Evolutionary conservation across 768 basidiomycete species (phyloP), one percentile per base, ranked within the genome.

Genomic region (Royoungia palumana): DNA sequence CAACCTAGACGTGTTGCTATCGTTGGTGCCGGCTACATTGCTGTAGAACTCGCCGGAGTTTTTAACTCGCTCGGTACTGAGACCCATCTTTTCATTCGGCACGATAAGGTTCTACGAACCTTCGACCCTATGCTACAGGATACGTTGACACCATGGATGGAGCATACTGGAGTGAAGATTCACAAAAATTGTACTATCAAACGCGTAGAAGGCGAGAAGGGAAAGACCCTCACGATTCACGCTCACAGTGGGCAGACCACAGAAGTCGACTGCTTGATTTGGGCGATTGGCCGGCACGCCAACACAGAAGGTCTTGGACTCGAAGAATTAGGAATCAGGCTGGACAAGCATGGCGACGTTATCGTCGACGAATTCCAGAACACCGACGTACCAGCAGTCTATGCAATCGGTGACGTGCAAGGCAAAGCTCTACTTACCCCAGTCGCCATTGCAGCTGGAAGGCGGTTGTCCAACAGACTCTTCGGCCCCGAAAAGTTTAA

Each of bases 11-110:
- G 93, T 49, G 94, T 96, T 25, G 94, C 86, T 4, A 86, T 98
- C 46, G 85, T 97, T 36, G 96, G 96, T 39, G 96, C 96, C 13
- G 96, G 96, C 2, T 99, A 99, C 68, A 98, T 99, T 58, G 94
- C 94, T 16, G 90, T 97, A 53, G 96, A 99, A 70, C 82, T 99
- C 39, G 92, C 95, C 5, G 96, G 96, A 17, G 82, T 99, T 46
- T 82, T 99, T 71, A 82, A 97, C 69, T 77, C 89, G 7, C 82
- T 96, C 47, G 93, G 94, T 19, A 79, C 85, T 30, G 92, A 98
- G 70, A 94, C 93, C 8, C 94, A 97, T 65, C 69, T 98, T 56
- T 67, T 97, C 66, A 97, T 97, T 57, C 86, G 96, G 45, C 76
- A 84, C 44, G 90, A 98, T 44, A 87, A 81, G 47, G 90, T 98